These are phyloP conservation scores for Colletotrichum sublineola DNA, from an alignment of 2,329 filamentous ascomycete species.

Conservation along the genomic window DNA sequence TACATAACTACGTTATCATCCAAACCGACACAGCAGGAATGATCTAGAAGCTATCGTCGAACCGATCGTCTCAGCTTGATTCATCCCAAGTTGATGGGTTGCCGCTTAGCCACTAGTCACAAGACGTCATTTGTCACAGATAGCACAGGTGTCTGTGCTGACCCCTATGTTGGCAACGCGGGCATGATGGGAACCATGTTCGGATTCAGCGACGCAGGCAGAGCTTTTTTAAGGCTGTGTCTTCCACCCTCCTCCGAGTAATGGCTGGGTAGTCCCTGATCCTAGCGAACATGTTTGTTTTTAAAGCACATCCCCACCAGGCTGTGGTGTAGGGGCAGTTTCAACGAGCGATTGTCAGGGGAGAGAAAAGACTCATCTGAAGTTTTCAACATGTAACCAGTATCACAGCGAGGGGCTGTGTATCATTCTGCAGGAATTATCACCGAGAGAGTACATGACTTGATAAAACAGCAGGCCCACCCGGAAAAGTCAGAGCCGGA, in stretches of 20 bases:
- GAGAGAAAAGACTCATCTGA: slow-evolving; percentile 32
- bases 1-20: too few species aligned
- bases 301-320: slow-evolving; percentile 20
- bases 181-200: background rate
- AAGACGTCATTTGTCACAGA: slow-evolving; percentile 40
- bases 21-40: too few species aligned
- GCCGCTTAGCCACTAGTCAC: slow-evolving; percentile 33
- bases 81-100: slow-evolving; percentile 30
- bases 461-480: slow-evolving; percentile 32
- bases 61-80: slow-evolving; percentile 35
- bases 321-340: slow-evolving; percentile 31
- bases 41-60: background rate
- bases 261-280: slow-evolving; percentile 7
- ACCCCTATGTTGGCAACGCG: slow-evolving; percentile 8
- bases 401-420: slow-evolving; percentile 36
- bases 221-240: background rate
- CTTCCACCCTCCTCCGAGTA: background rate
- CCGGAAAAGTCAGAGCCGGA: slow-evolving; percentile 32
- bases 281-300: slow-evolving; percentile 34
- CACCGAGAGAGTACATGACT: slow-evolving; percentile 2
- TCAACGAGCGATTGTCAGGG: slow-evolving; percentile 29
- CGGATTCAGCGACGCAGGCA: background rate
- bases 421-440: slow-evolving; percentile 23
- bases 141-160: slow-evolving; percentile 15
- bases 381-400: slow-evolving; percentile 29